Base-by-base conservation (phyloP, 768 basidiomycete genomes). In the Coprinopsis cinerea region DNA sequence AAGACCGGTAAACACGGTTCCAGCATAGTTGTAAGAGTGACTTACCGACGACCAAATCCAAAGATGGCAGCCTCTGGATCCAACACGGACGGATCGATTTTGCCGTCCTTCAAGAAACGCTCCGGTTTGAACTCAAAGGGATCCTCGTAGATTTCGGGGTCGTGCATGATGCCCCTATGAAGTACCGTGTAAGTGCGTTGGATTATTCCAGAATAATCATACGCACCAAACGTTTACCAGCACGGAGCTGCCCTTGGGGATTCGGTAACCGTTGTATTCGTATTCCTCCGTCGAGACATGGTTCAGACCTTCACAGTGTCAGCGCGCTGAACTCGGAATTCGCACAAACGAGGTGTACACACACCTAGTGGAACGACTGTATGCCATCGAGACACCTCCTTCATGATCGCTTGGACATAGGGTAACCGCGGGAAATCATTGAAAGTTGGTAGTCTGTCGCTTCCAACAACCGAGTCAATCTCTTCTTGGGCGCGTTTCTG, bases 401-500 rank as follows among this genome's bases (percentile, higher is more conserved):
- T 61, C 20, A 71, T 35, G 11, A 71, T 49, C 1, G 63, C 63
- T 22, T 66, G 59, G 23, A 73, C 48, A 45, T 71, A 77, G 1
- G 68, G 70, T 10, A 77, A 57, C 13, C 32, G 15, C 25, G 13
- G 10, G 20, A 13, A 20, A 15, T 52, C 35, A 20, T 4, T 52
- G 24, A 69, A 64, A 9, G 60, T 59, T 1, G 73, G 76, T 2
- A 74, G 54, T 3, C 71, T 61, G 24, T 59, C 61, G 9, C 66
- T 67, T 10, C 75, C 56, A 7, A 76, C 63, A 0, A 41, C 28
- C 3, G 30, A 15, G 52, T 76, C 75, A 13, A 77, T 57, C 55
- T 77, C 73, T 9, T 56, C 61, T 48, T 75, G 75, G 0, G 70
- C 74, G 34, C 55, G 64, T 17, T 47, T 53, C 51, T 67, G 67